Base-by-base conservation (phyloP, 805 yeast species). In the Starmerella floris region DNA sequence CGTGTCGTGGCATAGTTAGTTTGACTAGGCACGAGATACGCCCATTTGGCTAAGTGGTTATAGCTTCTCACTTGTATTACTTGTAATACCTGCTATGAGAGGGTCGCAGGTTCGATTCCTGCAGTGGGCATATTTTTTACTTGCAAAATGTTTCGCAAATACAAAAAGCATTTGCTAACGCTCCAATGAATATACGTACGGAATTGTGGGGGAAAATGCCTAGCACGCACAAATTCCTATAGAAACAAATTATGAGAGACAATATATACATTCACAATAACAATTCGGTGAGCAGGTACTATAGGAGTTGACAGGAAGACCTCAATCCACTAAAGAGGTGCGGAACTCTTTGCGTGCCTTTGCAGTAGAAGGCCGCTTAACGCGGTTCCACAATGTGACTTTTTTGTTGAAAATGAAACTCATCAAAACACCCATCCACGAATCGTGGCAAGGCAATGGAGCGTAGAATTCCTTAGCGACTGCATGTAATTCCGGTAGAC, bases 401-500 rank as follows among this genome's bases (percentile, higher is more conserved):
- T 77, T 68, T 37, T 76, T 76, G 53, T 74, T 75, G 52, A 76
- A 67, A 22, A 83, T 67, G 52, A 85, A 85, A 61, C 79, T 76
- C 58, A 72, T 72, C 34, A 84, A 67, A 2, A 82, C 87, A 59
- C 76, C 76, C 28, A 74, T 63, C 96, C 95, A 85, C 28, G 85
- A 76, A 31, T 70, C 66, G 47, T 83, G 85, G 46, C 61, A 65
- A 1, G 95, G 95, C 44, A 85, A 67, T 2, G 83, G 82, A 34
- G 73, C 79, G 58, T 85, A 85, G 56, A 81, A 85, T 54, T 85
- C 96, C 20, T 68, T 58, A 3, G 95, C 95, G 26, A 82, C 72
- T 37, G 62, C 57, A 42, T 78, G 69, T 31, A 85, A 63, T 41
- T 70, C 63, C 28, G 81, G 82, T 38, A 85, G 64, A 48, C 76